Evolutionary conservation across 352 stramenopile species (phyloP).

Genomic region (Pythium monospermum): DNA sequence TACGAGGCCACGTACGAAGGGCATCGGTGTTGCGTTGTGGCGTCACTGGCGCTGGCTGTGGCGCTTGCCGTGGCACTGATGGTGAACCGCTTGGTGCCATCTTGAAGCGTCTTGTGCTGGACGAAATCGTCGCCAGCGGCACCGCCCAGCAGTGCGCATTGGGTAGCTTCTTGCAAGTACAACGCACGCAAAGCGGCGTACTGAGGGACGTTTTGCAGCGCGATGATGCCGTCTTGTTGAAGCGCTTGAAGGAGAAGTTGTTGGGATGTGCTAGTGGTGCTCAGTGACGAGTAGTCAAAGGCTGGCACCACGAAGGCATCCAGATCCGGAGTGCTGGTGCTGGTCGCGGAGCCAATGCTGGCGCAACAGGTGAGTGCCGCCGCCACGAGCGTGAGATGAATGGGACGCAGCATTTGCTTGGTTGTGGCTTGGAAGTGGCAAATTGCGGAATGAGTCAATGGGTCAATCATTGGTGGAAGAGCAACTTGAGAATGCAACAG

Average conservation of each 20-base stretch:
- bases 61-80: constrained; percentile 54
- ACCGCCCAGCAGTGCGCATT: constrained; percentile 37
- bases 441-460: neutral
- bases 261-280: constrained; percentile 27
- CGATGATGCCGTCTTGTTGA: constrained; percentile 64
- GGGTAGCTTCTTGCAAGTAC: constrained; percentile 45
- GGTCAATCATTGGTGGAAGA: too few relatives aligned
- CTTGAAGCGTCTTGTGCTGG: constrained; percentile 48
- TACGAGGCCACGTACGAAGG: constrained; percentile 44
- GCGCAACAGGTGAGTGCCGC: constrained; percentile 13
- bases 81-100: constrained; percentile 65
- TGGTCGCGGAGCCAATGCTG: too few relatives aligned
- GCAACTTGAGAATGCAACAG: too few relatives aligned
- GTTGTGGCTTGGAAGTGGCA: neutral
- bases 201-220: constrained; percentile 50
- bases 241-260: constrained; percentile 42
- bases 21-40: constrained; percentile 23
- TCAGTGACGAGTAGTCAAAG: constrained; percentile 51
- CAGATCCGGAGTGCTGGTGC: too few relatives aligned
- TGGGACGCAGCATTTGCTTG: neutral
- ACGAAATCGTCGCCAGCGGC: constrained; percentile 32
- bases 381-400: constrained; percentile 11
- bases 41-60: constrained; percentile 21
- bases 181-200: constrained; percentile 34
- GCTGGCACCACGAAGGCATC: constrained; percentile 41